phyloP scores from a whole-genome alignment of 257 asterid species.

The Forsythia viridissima region DNA sequence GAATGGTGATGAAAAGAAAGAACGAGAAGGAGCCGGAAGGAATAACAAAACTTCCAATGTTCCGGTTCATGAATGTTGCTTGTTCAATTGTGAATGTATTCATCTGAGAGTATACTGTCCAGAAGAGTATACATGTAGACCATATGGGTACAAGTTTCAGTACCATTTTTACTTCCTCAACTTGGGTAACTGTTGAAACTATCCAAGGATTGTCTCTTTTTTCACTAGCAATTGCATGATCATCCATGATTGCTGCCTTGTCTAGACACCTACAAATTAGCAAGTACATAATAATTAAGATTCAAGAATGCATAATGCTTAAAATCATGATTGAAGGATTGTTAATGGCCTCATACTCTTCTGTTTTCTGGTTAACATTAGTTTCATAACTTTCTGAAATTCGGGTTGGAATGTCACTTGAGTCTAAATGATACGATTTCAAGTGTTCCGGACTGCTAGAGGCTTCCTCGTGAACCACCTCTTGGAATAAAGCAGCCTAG shows the following conservation, averaged over 20 bases:
- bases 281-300: background rate
- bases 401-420: no score
- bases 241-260: conserved; percentile 66
- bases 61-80: conserved; percentile 74
- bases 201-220: conserved; percentile 14
- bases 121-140: conserved; percentile 83
- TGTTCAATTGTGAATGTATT: conserved; percentile 87
- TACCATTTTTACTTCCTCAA: conserved; percentile 87
- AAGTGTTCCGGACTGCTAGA: no score
- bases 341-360: no score
- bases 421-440: no score
- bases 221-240: conserved; percentile 16
- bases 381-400: no score
- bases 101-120: conserved; percentile 94
- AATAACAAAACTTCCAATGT: conserved; percentile 47
- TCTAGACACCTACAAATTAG: conserved; percentile 64
- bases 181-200: conserved; percentile 64
- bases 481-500: no score
- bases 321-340: no score
- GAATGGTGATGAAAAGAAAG: conserved; percentile 74
- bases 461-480: no score
- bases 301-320: background rate
- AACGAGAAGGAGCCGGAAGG: conserved; percentile 80
- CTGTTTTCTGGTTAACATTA: no score
- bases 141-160: conserved; percentile 78